These are phyloP conservation scores for Lachnellula cervina DNA, from an alignment of 2,329 filamentous ascomycete genomes.

Conservation along the genomic window DNA sequence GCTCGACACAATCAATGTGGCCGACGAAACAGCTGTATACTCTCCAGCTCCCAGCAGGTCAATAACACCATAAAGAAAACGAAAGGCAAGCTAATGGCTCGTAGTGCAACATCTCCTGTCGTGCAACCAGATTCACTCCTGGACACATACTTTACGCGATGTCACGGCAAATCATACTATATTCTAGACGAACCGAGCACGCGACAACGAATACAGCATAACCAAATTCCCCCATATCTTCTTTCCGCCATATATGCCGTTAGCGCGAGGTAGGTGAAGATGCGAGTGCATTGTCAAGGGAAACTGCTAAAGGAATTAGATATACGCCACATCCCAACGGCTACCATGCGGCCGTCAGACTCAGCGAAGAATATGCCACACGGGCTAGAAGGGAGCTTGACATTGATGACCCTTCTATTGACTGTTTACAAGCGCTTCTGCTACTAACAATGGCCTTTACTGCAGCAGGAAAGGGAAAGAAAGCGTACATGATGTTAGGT, in stretches of 20 bases:
- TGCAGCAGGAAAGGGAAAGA: slow-evolving; percentile 74
- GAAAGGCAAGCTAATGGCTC: slow-evolving; percentile 5
- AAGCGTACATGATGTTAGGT: slow-evolving; percentile 82
- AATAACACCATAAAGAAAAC: slow-evolving; percentile 16
- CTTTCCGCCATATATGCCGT: slow-evolving; percentile 56
- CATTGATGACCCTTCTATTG: slow-evolving; percentile 74
- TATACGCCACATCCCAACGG: slow-evolving; percentile 65
- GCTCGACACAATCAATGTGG: slow-evolving; percentile 36
- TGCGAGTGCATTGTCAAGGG: neutral
- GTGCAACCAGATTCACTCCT: slow-evolving; percentile 59
- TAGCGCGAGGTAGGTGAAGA: slow-evolving; percentile 49
- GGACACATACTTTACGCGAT: slow-evolving; percentile 72
- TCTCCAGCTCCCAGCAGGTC: slow-evolving; percentile 40
- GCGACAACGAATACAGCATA: slow-evolving; percentile 65
- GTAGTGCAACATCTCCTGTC: slow-evolving; percentile 42
- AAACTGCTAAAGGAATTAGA: slow-evolving; percentile 39
- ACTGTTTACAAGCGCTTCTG: slow-evolving; percentile 70
- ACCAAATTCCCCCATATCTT: slow-evolving; percentile 44
- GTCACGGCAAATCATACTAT: slow-evolving; percentile 78
- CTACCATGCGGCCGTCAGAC: slow-evolving; percentile 60
- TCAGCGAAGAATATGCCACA: slow-evolving; percentile 69
- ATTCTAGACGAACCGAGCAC: slow-evolving; percentile 74
- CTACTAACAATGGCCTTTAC: slow-evolving; percentile 72
- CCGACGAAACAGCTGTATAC: slow-evolving; percentile 38
- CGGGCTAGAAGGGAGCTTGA: slow-evolving; percentile 67